Conservation (phyloP, 805 yeast genomes). For the Nakazawaea ambrosiae region DNA sequence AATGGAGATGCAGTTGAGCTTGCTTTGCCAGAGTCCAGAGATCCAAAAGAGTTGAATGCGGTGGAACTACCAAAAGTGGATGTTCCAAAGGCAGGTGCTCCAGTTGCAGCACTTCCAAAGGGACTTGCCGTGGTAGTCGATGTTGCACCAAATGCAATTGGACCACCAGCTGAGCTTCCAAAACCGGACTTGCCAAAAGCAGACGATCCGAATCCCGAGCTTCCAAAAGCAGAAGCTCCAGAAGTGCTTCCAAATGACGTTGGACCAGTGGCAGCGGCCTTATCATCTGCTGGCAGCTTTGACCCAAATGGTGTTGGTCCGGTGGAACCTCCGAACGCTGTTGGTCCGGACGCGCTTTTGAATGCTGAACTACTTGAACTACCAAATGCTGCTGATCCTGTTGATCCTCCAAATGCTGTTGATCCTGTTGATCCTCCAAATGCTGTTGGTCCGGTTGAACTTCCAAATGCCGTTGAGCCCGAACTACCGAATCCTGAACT, state of each 20-base stretch:
- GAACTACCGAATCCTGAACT: not conserved
- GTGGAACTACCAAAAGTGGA: too few species aligned
- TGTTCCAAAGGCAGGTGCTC: not conserved
- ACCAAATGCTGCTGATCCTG: constrained; percentile 16
- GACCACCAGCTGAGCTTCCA: not conserved
- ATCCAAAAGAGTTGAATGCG: too few species aligned
- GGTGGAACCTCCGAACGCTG: constrained; percentile 9
- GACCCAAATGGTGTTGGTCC: constrained; percentile 2
- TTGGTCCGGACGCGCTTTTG: constrained; percentile 13
- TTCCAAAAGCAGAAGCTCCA: constrained; percentile 13
- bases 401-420: constrained; percentile 3
- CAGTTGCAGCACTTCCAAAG: not conserved
- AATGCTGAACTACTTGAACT: constrained; percentile 19
- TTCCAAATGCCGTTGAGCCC: constrained; percentile 19
- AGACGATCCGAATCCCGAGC: constrained; percentile 19
- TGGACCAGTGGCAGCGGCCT: constrained; percentile 6
- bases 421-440: constrained; percentile 12
- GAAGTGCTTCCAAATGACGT: constrained; percentile 16
- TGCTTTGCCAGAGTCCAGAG: too few species aligned
- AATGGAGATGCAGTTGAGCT: not conserved
- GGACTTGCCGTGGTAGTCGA: not conserved
- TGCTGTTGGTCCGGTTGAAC: not conserved
- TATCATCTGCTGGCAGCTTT: too few species aligned
- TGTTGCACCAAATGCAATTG: too few species aligned
- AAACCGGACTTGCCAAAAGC: not conserved